Evolutionary conservation across 768 basidiomycete species (phyloP).

Genomic region (Boletus tomentosulus): DNA sequence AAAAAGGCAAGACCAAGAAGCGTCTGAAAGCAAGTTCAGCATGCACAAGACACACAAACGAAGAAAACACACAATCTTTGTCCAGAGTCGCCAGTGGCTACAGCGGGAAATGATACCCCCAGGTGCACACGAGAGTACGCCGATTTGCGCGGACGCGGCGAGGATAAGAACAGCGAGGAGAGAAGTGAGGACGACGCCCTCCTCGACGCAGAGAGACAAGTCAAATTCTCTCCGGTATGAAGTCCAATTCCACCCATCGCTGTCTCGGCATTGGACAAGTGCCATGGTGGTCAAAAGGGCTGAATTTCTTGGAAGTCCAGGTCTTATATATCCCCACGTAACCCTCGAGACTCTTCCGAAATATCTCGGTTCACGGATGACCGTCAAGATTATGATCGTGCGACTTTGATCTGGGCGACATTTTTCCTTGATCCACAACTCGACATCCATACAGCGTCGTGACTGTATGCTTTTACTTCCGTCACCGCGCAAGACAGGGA

Average conservation of each 20-base stretch:
- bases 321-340: too few species aligned
- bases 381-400: too few species aligned
- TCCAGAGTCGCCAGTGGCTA: conserved; percentile 49
- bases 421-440: too few species aligned
- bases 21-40: conserved; percentile 33
- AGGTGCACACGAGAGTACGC: conserved; percentile 23
- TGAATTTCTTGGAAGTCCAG: too few species aligned
- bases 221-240: neutral
- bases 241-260: neutral
- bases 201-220: conserved; percentile 32
- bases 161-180: conserved; percentile 47
- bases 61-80: conserved; percentile 52
- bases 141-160: conserved; percentile 36
- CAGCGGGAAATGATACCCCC: conserved; percentile 36
- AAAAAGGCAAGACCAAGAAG: conserved; percentile 45
- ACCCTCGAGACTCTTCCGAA: too few species aligned
- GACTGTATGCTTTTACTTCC: too few species aligned
- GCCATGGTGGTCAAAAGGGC: neutral
- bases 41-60: neutral
- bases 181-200: conserved; percentile 58
- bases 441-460: too few species aligned
- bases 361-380: too few species aligned
- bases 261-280: neutral
- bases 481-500: too few species aligned
- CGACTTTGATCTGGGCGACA: too few species aligned